Percentiles rank a stretch among this genome's conserved stretches.
These are phyloP conservation scores for Fusarium verrucosum DNA, from an alignment of 2,329 filamentous ascomycete species.

Conservation along the genomic window DNA sequence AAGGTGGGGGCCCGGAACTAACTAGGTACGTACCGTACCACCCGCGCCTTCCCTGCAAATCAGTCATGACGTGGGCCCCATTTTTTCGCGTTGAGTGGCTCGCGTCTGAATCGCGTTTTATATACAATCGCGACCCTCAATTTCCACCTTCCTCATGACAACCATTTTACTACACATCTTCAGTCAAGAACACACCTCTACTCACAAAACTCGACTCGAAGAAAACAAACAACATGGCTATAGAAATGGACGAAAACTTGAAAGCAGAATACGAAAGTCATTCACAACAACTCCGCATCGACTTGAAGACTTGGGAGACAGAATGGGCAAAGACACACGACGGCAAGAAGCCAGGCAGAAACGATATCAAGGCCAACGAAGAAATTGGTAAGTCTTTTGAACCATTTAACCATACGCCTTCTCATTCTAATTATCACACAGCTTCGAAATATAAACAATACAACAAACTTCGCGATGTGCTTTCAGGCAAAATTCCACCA, in stretches of 20 bases:
- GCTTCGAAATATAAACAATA: conserved; percentile 82
- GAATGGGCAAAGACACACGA: conserved; percentile 69
- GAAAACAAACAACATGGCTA: not conserved
- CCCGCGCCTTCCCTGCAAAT: conserved; percentile 25
- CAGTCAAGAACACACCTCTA: not conserved
- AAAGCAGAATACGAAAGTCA: conserved; percentile 59
- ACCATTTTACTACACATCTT: not conserved
- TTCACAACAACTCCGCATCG: conserved; percentile 67
- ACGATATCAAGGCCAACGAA: conserved; percentile 79
- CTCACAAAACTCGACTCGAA: not conserved
- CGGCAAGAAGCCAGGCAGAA: conserved; percentile 74
- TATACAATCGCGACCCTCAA: conserved; percentile 29
- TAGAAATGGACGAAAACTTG: conserved; percentile 58
- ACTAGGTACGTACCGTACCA: not conserved
- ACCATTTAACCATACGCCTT: not conserved
- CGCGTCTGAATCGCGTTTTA: conserved; percentile 38
- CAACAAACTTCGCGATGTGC: conserved; percentile 69
- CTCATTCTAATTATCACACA: conserved; percentile 44
- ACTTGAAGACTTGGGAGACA: conserved; percentile 79
- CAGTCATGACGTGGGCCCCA: conserved; percentile 32
- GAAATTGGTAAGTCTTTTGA: conserved; percentile 68
- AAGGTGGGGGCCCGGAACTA: not conserved
- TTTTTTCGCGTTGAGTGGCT: conserved; percentile 38
- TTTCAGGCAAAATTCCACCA: conserved; percentile 61
- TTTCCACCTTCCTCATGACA: conserved; percentile 13